These are phyloP conservation scores for Crucihimalaya himalaica DNA, from an alignment of 345 rosid species.

Conservation along the genomic window DNA sequence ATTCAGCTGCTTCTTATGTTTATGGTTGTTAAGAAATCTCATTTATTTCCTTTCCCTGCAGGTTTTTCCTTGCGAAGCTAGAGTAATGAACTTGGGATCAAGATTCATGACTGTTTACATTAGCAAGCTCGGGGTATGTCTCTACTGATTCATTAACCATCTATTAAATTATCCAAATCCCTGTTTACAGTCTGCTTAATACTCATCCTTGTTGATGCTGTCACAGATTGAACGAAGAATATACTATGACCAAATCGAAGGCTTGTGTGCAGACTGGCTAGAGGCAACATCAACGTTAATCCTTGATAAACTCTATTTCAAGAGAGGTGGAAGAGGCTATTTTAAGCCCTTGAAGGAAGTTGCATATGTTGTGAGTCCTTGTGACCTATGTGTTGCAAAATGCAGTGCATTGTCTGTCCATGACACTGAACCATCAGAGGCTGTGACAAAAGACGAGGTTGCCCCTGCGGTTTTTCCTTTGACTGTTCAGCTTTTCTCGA, in stretches of 20 bases:
- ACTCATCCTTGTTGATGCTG: background rate
- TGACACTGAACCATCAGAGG: slow-evolving; percentile 19
- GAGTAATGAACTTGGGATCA: slow-evolving; percentile 84
- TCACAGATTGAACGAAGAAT: slow-evolving; percentile 80
- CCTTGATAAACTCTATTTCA: slow-evolving; percentile 50
- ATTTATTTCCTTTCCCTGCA: slow-evolving; percentile 39
- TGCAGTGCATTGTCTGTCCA: slow-evolving; percentile 31
- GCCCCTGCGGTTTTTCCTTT: slow-evolving; percentile 69
- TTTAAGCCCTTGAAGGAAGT: slow-evolving; percentile 56
- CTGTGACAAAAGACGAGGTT: slow-evolving; percentile 28
- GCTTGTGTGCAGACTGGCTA: slow-evolving; percentile 74
- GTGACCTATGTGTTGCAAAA: slow-evolving; percentile 43
- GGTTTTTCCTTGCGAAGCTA: slow-evolving; percentile 72
- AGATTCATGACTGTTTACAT: slow-evolving; percentile 87
- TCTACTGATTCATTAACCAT: background rate
- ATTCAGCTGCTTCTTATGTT: background rate
- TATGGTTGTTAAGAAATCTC: slow-evolving; percentile 12
- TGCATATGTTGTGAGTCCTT: slow-evolving; percentile 59
- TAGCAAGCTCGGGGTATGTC: slow-evolving; percentile 71
- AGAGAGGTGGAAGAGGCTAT: slow-evolving; percentile 48
- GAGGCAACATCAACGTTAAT: slow-evolving; percentile 81
- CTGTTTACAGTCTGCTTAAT: background rate
- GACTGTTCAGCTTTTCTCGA: slow-evolving; percentile 65
- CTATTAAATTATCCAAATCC: background rate
- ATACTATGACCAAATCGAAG: slow-evolving; percentile 78